Base-by-base conservation (phyloP, 371 early-diverging fungal genomes). In the Paraphysoderma sedebokerense region DNA sequence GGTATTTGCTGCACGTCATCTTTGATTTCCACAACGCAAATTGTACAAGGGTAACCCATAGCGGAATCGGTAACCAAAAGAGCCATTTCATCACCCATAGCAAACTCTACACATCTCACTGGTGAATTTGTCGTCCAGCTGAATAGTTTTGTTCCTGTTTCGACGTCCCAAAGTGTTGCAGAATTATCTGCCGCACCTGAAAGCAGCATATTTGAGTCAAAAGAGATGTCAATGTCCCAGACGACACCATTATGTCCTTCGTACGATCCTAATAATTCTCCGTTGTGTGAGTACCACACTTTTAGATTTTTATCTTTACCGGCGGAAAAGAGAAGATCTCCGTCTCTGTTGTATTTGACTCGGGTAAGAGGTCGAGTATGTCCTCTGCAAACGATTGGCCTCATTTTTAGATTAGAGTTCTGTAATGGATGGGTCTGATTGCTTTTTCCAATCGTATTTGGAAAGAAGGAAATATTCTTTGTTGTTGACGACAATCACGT, bases 331-430 rank as follows among this genome's bases (percentile, higher is more conserved):
- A 99, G 70, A 44, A 99, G 72, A 72, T 99, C 99, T 48, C 99
- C 99, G 58, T 98, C 99, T 42, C 76, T 58, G 77, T 99, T 98
- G 81, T 95, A 98, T 68, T 89, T 91, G 63, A 99, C 80, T 62
- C 90, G 88, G 44, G 98, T 98, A 51, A 99, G 72, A 38, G 99
- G 82, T 72, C 98, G 89, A 38, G 80, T 81, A 69, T 99, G 98
- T 28, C 95, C 98, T 76, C 85, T 85, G 48, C 92, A 76, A 47
- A 95, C 68, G 70, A 93, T 92, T 46, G 97, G 97, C 58, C 84
- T 72, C 91, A 52, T 47, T n/a, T n/a, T n/a, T n/a, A n/a, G n/a
- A n/a, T n/a, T n/a, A n/a, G n/a, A n/a, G n/a, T n/a, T n/a, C n/a
- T n/a, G n/a, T n/a, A n/a, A n/a, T n/a, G n/a, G n/a, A n/a, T n/a